Evolutionary conservation across 208 protist species (phyloP), one percentile per base, ranked within the genome.

Genomic region (Crithidia expoeki): DNA sequence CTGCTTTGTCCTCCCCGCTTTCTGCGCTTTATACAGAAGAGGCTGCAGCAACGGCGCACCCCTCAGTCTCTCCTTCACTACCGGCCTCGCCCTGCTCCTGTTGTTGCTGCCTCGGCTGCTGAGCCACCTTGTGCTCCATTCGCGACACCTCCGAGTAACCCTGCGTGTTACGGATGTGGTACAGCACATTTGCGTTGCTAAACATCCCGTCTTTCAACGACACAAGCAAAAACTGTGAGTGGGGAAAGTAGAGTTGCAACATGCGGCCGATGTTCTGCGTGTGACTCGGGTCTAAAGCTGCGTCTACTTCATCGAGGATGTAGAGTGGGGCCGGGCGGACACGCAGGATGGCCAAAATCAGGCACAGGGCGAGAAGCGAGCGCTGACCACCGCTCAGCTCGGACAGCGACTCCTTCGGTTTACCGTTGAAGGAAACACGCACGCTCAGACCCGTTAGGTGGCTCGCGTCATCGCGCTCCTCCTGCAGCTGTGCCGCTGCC

Each of bases 261-360:
- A 99, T 99, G 30, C 88, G 64, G 12, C 93, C 99, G 86, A 99
- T 99, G 76, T 98, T 98, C 73, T 99, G 96, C 30, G 99, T 99
- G 88, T 99, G 99, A 30, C 87, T 97, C 21, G 99, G 92, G 84
- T 99, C 99, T 1, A 99, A 92, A 0, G 99, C 99, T 27, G 99
- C 98, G 83, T 99, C 99, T 33, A 99, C 97, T 87, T 99, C 99
- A 84, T 99, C 99, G 1, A 99, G 80, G 76, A 99, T 99, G 88
- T 99, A 99, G 64, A 99, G 92, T 2, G 99, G 99, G 1, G 99
- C 99, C 10, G 99, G 99, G 50, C 99, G 99, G 71, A 99, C 99
- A 21, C 94, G 86, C 4, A 99, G 88, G 34, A 99, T 94, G 17
- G 99, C 90, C 0, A 99, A 88, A 61, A 99, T 99, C 19, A 99